Evolutionary conservation across 768 basidiomycete genomes (phyloP).

Genomic region (Sporobolomyces pararoseus): DNA sequence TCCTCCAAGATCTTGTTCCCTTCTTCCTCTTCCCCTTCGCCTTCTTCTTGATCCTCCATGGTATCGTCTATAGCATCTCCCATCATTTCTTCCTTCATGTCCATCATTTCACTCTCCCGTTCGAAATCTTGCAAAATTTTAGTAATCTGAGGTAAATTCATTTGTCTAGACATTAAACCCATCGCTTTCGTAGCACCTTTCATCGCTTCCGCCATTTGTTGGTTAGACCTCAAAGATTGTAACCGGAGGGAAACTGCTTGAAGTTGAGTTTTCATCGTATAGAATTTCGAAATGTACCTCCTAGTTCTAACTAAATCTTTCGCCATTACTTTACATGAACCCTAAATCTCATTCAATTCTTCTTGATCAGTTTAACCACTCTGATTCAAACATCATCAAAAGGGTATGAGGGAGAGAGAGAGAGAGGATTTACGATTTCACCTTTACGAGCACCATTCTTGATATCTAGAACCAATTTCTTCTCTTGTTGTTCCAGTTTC

Average conservation of each 20-base stretch:
- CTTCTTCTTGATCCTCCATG: slow-evolving; percentile 73
- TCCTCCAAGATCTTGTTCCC: slow-evolving; percentile 94
- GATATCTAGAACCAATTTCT: slow-evolving; percentile 91
- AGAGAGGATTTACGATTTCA: slow-evolving; percentile 65
- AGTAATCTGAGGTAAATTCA: slow-evolving; percentile 91
- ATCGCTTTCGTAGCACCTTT: slow-evolving; percentile 95
- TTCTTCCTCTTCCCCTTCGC: slow-evolving; percentile 86
- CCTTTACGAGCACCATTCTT: slow-evolving; percentile 94
- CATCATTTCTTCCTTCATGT: slow-evolving; percentile 99
- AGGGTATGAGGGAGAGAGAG: neutral
- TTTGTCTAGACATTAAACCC: slow-evolving; percentile 92
- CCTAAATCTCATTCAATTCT: slow-evolving; percentile 56
- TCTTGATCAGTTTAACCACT: neutral
- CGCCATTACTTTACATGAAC: slow-evolving; percentile 98
- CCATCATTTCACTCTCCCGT: slow-evolving; percentile 95
- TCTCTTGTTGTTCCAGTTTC: slow-evolving; percentile 93
- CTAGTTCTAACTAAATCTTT: slow-evolving; percentile 96
- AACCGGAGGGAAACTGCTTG: slow-evolving; percentile 93
- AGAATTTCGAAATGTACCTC: slow-evolving; percentile 94
- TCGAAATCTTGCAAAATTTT: slow-evolving; percentile 98
- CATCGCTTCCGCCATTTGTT: slow-evolving; percentile 99
- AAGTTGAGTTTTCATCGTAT: slow-evolving; percentile 96
- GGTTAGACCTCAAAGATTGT: slow-evolving; percentile 92
- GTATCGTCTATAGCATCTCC: slow-evolving; percentile 95
- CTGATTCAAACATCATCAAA: slow-evolving; percentile 43